Evolutionary conservation across 768 basidiomycete species (phyloP).

Genomic region (Macrolepiota fuliginosa): DNA sequence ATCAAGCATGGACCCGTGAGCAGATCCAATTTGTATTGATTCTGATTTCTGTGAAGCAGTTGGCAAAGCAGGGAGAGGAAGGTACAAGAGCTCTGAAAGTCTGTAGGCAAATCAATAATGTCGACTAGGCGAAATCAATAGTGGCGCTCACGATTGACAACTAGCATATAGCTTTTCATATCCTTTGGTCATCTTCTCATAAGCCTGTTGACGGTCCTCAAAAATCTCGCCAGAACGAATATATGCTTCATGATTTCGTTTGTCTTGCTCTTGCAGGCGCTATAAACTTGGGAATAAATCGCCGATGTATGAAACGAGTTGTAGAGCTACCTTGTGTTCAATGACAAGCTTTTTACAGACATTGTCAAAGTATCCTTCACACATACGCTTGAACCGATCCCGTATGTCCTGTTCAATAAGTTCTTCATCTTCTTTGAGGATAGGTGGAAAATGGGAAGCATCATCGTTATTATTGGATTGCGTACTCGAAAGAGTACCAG

Average conservation of each 20-base stretch:
- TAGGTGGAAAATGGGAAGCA: conserved; percentile 35
- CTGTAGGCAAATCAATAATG: conserved; percentile 35
- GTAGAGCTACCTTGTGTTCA: conserved; percentile 74
- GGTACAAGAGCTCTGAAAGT: conserved; percentile 86
- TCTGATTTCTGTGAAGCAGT: conserved; percentile 77
- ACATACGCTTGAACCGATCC: conserved; percentile 88
- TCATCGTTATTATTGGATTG: conserved; percentile 26
- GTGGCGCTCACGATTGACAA: conserved; percentile 72
- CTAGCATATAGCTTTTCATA: conserved; percentile 90
- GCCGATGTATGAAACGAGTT: neutral
- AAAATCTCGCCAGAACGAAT: conserved; percentile 99
- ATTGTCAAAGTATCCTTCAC: conserved; percentile 89
- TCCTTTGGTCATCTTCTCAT: conserved; percentile 96
- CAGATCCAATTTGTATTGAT: conserved; percentile 73
- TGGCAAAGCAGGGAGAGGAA: conserved; percentile 81
- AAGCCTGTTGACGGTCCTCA: conserved; percentile 97
- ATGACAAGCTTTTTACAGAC: conserved; percentile 90
- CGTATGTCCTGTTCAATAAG: conserved; percentile 84
- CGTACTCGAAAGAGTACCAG: conserved; percentile 49
- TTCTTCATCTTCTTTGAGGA: conserved; percentile 58
- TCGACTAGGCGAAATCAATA: neutral
- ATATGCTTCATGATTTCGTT: conserved; percentile 96
- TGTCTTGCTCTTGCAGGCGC: conserved; percentile 96
- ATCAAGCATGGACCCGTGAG: conserved; percentile 31
- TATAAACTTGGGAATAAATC: conserved; percentile 27